Percentiles rank a stretch among this genome's conserved stretches.
Conservation (phyloP, 2,329 filamentous ascomycete species). For the Thielaviopsis cerberus region DNA sequence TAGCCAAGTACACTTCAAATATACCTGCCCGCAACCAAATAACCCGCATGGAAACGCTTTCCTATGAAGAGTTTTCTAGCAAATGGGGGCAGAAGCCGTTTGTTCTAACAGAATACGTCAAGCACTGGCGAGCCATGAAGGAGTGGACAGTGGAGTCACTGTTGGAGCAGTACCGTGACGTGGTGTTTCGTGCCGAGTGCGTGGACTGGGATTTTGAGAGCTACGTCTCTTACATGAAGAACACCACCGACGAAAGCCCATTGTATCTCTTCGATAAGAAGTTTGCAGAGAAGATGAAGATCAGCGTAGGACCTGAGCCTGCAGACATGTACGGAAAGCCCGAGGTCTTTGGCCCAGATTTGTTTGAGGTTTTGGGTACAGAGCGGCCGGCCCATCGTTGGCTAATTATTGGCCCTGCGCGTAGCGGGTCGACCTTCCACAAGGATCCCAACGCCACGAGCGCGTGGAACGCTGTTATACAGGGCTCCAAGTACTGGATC, state of each 20-base stretch:
- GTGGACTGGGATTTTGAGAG: constrained; percentile 79
- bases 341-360: constrained; percentile 66
- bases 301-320: constrained; percentile 38
- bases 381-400: constrained; percentile 77
- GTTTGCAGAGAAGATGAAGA: constrained; percentile 71
- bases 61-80: constrained; percentile 52
- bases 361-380: constrained; percentile 60
- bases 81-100: constrained; percentile 70
- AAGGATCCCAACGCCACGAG: constrained; percentile 58
- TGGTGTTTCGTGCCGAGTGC: constrained; percentile 71
- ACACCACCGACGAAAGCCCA: constrained; percentile 69
- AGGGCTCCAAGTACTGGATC: constrained; percentile 92
- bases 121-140: constrained; percentile 58
- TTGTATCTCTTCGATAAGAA: constrained; percentile 79
- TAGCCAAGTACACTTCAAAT: constrained; percentile 45
- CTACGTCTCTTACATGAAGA: constrained; percentile 66
- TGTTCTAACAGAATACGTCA: constrained; percentile 66
- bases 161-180: constrained; percentile 41
- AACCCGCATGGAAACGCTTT: constrained; percentile 46
- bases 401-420: constrained; percentile 75
- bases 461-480: constrained; percentile 87
- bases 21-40: constrained; percentile 65
- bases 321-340: constrained; percentile 56
- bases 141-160: constrained; percentile 58
- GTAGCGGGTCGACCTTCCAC: constrained; percentile 87